Evolutionary conservation across 345 rosid genomes (phyloP), one percentile per base, ranked within the genome.

Genomic region (Erodium maritimum): DNA sequence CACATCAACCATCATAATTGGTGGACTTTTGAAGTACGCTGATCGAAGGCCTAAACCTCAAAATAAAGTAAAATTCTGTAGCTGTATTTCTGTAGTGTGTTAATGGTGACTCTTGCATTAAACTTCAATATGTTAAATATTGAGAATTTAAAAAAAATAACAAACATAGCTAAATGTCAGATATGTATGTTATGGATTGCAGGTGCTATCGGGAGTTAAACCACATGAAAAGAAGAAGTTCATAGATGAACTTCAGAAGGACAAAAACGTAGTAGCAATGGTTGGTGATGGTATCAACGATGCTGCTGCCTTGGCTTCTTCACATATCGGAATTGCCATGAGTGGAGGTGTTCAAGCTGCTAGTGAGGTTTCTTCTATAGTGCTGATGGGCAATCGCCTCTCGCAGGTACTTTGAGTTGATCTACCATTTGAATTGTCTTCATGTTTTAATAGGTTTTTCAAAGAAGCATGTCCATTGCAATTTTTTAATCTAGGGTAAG

Each of bases 231-330:
- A 91, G 68, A 83, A 75, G 75, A 77, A 71, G 50, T 91, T 91
- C 70, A 75, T 91, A 64, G 73, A 45, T 60, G 79, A 76, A 62
- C 90, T 91, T 63, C 96, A 88, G 78, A 74, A 69, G 67, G 80
- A 76, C 59, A 75, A 80, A 63, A 86, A 82, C n/a, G 60, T 77
- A 25, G 94, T 88, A 56, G 96, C 96, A 21, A 91, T 91, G 98
- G 89, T 91, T 61, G 98, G 96, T 23, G 98, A 91, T 73, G 98
- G 98, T 55, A 88, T 91, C 66, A 91, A 91, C 63, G 98, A 88
- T 79, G 98, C 96, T 60, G 89, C 95, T 61, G 96, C 98, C 23
- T 78, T 91, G 79, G 98, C 98, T 68, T 84, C 82, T 56, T 73
- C 95, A 55, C 86, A 88, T 64, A 68, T 91, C 73, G 98, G 98